Evolutionary conservation across 2,329 filamentous ascomycete species (phyloP), one percentile per base, ranked within the genome.

Genomic region (Aspergillus sojae): DNA sequence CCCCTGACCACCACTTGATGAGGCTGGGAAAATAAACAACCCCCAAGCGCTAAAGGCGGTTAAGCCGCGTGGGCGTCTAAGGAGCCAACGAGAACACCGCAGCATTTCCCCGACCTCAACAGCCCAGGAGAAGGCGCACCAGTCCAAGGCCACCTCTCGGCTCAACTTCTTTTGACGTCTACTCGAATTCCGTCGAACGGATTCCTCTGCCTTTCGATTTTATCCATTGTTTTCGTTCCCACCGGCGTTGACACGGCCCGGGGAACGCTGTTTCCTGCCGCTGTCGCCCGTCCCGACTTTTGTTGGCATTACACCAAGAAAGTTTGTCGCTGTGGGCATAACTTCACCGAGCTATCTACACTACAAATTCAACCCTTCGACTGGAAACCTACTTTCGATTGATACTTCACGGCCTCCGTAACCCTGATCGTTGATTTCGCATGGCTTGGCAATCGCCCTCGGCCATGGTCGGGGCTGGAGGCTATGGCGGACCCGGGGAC

Each of bases 381-480:
- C 52, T 57, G 57, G 19, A 19, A 52, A 52, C 5, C 26, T 34
- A n/a, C 16, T 58, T 34, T n/a, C 36, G n/a, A 45, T 58, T 57
- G 23, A 19, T 30, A n/a, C n/a, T 48, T 60, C 19, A 61, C 60
- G 32, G 30, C 36, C 19, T 43, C 46, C 23, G 50, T 14, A 50
- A 52, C 36, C 43, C 59, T 45, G 45, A 52, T 61, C 46, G 58
- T 65, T 64, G 58, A 64, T 50, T 65, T 73, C 73, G 72, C 72
- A 91, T 91, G 89, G 88, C 89, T 80, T 91, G 88, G 88, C 89
- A 90, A 82, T 88, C 86, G 77, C 84, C 86, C 75, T 87, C 85
- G 75, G 86, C 85, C 78, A 86, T 87, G 81, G 83, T 78, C 73
- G 80, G 84, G 69, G 83, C 82, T 75, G 85, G 84, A 78, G 84